Evolutionary conservation across 345 rosid genomes (phyloP), one percentile per base, ranked within the genome.

Genomic region (Geranium rotundifolium): DNA sequence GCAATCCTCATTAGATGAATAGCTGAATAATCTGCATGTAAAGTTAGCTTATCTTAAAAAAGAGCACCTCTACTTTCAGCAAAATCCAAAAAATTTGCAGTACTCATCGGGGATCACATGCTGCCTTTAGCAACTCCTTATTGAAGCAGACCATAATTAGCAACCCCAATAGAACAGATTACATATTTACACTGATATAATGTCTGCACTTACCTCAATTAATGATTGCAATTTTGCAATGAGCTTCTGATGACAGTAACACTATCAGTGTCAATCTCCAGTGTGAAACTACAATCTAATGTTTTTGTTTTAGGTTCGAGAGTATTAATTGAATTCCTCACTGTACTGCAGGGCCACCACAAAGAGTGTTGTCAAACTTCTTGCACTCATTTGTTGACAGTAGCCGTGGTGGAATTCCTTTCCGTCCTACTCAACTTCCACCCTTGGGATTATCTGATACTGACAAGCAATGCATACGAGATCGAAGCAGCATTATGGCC

Each of bases 401-500:
- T 71, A 85, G 97, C 75, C 95, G 74, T 59, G 84, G 84, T 63
- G 89, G 88, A 60, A 73, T 86, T 63, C 96, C 99, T 66, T 88
- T 95, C 72, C 89, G 75, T 75, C 95, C 97, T 65, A 61, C 92
- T 64, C 84, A 87, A 37, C 80, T 95, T 58, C 97, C 99, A 4
- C 23, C 75, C 29, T 79, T 95, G 66, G 99, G 99, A 65, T 72
- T 95, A 74, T 95, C 99, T 56, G 80, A 79, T 75, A 81, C 85
- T 76, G 99, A 93, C 80, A 95, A 90, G 73, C 89, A 82, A 72
- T 95, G 99, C 74, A 90, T 95, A 73, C 97, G 95, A n/a, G 93
- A 95, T 67, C 99, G 99, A 60, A 90, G 96, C 78, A 88, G 89
- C 76, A 90, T 95, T 71, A 90, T 95, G 97, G 96, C 99, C 39